These are phyloP conservation scores for Ophioceras dolichostomum DNA, from an alignment of 2,329 filamentous ascomycete genomes.

Conservation along the genomic window DNA sequence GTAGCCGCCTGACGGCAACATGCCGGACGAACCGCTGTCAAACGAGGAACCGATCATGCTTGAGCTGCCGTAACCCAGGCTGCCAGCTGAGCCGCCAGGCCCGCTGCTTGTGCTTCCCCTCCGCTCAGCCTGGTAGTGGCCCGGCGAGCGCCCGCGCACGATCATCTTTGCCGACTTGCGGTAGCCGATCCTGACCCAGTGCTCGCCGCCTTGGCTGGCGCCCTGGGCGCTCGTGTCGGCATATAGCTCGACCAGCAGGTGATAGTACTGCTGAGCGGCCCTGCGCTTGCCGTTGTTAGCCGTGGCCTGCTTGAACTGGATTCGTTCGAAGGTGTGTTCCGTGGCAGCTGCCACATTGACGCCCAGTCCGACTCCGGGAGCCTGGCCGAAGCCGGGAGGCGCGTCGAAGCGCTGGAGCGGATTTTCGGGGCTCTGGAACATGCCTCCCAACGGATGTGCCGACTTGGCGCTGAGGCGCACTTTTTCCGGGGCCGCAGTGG, in stretches of 20 bases:
- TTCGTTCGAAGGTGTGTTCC: slow-evolving; percentile 67
- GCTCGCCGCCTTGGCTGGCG: slow-evolving; percentile 20
- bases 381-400: slow-evolving; percentile 24
- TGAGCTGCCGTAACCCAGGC: slow-evolving; percentile 33
- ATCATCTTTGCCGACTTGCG: slow-evolving; percentile 71
- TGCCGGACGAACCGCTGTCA: slow-evolving; percentile 19
- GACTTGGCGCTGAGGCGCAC: slow-evolving; percentile 55
- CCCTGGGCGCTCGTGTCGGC: slow-evolving; percentile 47
- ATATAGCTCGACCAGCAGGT: slow-evolving; percentile 76
- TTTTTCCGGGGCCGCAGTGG: slow-evolving; percentile 60
- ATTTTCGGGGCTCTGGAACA: slow-evolving; percentile 26
- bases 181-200: slow-evolving; percentile 60
- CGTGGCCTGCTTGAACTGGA: slow-evolving; percentile 89
- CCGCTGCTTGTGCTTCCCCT: slow-evolving; percentile 59
- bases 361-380: slow-evolving; percentile 17
- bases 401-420: slow-evolving; percentile 20
- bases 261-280: slow-evolving; percentile 86
- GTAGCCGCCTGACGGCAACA: slow-evolving; percentile 22
- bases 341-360: slow-evolving; percentile 19
- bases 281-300: slow-evolving; percentile 88
- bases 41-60: slow-evolving; percentile 27
- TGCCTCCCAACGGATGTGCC: slow-evolving; percentile 31
- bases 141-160: slow-evolving; percentile 72
- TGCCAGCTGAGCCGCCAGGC: slow-evolving; percentile 48
- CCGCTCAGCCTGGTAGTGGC: slow-evolving; percentile 64